Evolutionary conservation across 2,329 filamentous ascomycete genomes (phyloP), one percentile per base, ranked within the genome.

Genomic region (Aspergillus pseudoglaucus): DNA sequence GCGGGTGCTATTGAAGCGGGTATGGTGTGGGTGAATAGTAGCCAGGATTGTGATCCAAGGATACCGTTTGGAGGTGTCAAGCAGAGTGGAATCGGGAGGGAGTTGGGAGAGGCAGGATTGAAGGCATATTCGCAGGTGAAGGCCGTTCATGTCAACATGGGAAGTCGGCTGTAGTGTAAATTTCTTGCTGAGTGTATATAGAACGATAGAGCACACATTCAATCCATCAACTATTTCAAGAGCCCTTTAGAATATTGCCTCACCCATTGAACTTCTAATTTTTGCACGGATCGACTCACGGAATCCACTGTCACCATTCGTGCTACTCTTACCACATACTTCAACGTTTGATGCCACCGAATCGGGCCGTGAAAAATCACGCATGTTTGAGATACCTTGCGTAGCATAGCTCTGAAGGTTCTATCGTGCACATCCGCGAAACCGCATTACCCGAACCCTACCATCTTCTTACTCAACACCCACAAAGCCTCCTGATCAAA

Each of bases 81-180:
- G 59, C 69, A 73, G 56, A 72, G 67, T 47, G 71, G 72, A 17
- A 72, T 81, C 59, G 78, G 78, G 0, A 61, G 76, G 17, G 73
- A 80, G 51, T 53, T 71, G 48, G 68, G 69, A 5, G 66, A 70
- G 53, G 69, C 68, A 45, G 69, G 69, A 3, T 45, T 72, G 43
- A 67, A 69, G 30, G 68, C 65, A 12, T 72, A 71, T 49, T 60
- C 54, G 8, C 68, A 71, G 55, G 55, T 64, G 4, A 71, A 71
- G 59, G 62, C 67, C 20, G 63, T 71, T 12, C 68, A 71, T 58
- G 64, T 71, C 4, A 71, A 71, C 42, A 58, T 71, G 64, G 67
- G 68, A 0, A 61, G 52, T 35, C 64, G 49, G 45, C 52, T 70
- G 33, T 68, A 35, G 33, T 8, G n/a, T 17, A 17, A n/a, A n/a